Percentiles rank a stretch among this genome's conserved stretches.
phyloP scores from a whole-genome alignment of 192 early-diverging fungal species.

The Rhizophagus prolifer region DNA sequence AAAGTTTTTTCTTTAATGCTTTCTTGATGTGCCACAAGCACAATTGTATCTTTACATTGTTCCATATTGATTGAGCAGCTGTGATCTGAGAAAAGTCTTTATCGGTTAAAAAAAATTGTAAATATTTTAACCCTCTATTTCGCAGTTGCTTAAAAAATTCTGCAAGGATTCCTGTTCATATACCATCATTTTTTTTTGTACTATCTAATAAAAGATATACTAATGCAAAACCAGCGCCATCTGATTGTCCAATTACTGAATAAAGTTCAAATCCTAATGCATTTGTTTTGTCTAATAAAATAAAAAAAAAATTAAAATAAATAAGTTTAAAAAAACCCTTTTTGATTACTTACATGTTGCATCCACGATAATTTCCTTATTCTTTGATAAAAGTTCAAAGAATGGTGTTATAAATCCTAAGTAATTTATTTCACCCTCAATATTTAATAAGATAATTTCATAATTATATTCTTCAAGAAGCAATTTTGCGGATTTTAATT shows the following conservation, averaged over 20 bases:
- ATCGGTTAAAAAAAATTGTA: not conserved
- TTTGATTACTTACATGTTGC: not conserved
- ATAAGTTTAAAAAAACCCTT: not conserved
- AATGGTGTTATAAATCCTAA: not conserved
- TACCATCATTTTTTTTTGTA: not conserved
- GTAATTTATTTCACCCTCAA: not conserved
- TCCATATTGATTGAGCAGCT: not conserved
- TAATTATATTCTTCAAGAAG: slow-evolving; percentile 2
- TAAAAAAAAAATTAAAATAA: slow-evolving; percentile 1
- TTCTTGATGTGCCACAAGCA: not conserved
- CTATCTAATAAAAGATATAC: not conserved
- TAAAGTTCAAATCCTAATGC: not conserved
- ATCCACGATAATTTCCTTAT: not conserved
- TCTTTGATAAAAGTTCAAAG: not conserved
- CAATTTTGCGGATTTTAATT: not conserved
- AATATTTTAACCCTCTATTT: not conserved
- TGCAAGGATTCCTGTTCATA: not conserved
- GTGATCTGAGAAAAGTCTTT: slow-evolving; percentile 1
- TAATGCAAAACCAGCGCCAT: not conserved
- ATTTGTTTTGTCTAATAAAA: not conserved
- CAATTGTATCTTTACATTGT: not conserved
- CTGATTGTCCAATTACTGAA: not conserved
- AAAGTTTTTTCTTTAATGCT: not conserved
- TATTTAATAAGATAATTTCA: not conserved
- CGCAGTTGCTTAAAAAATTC: not conserved